Conservation (phyloP, 306 rosid genomes). For the Luffa acutangula region DNA sequence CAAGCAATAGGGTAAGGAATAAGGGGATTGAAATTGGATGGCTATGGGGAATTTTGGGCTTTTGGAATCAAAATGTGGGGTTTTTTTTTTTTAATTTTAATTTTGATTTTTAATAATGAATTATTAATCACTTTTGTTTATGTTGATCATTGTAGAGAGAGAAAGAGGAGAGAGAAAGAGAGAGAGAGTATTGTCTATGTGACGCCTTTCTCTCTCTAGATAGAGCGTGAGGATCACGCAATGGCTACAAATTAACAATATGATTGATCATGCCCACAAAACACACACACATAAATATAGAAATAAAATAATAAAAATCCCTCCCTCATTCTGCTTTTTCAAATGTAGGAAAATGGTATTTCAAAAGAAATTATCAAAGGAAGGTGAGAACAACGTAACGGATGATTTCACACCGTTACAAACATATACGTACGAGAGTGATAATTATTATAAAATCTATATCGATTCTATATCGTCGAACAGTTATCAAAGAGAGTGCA, state of each 20-base stretch:
- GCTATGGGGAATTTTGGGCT: constrained; percentile 13
- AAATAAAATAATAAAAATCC: neutral
- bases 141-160: neutral
- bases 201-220: neutral
- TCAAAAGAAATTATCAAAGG: neutral
- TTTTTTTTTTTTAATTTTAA: neutral
- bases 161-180: neutral
- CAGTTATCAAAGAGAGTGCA: no score
- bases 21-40: constrained; percentile 26
- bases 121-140: constrained; percentile 2
- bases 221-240: neutral
- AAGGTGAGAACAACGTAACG: neutral
- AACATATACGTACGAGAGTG: no score
- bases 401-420: no score
- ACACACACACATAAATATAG: neutral
- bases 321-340: neutral
- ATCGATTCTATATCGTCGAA: no score
- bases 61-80: constrained; percentile 9
- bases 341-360: neutral
- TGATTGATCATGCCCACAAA: neutral
- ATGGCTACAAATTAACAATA: neutral
- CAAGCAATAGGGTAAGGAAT: neutral
- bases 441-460: no score
- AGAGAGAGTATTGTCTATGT: neutral
- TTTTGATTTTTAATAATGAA: neutral